Evolutionary conservation across 1,139 yeast species (phyloP), one percentile per base, ranked within the genome.

Genomic region (Meyerozyma smithsonii): DNA sequence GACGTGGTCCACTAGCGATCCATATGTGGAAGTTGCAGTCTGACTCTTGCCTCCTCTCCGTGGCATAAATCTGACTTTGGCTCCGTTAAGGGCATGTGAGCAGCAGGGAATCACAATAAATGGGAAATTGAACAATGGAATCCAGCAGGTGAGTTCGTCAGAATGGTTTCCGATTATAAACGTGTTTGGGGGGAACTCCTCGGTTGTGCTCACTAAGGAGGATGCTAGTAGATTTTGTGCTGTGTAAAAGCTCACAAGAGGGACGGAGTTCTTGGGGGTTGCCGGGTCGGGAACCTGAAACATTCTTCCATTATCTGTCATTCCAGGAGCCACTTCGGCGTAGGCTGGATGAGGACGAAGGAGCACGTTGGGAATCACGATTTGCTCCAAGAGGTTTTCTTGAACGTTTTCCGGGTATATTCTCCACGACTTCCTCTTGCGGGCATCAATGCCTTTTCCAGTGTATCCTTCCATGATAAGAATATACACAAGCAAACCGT

Each of bases 31-130:
- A 25, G 71, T 40, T 38, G 48, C 39, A 45, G 41, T 39, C 10
- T 11, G 11, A 12, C 18, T 17, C 18, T 40, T 16, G 17, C 30
- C 36, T 18, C 33, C 37, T 19, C 28, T 28, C 39, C 65, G 49
- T 11, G 83, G 66, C 2, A 79, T 64, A 52, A 75, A 90, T 49
- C 97, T 67, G 6, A 74, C 69, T 50, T 80, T 81, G 17, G 80
- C 79, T 3, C 97, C 98, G 10, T 82, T 75, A 32, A 90, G 69
- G 1, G 86, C 78, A 59, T 92, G 96, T 0, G 97, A 88, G 58
- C 98, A 92, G 58, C 98, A 92, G 3, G 98, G 97, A 32, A 92
- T 86, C 6, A 89, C 96, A 66, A 90, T 69, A 55, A 88, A 92
- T 3, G 97, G 96, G 48, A 72, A 78, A 0, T 90, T 94, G 14